Evolutionary conservation across 1,284 basidiomycete species (phyloP), one percentile per base, ranked within the genome.

Genomic region (Microbotryum lychnidis-dioicae): DNA sequence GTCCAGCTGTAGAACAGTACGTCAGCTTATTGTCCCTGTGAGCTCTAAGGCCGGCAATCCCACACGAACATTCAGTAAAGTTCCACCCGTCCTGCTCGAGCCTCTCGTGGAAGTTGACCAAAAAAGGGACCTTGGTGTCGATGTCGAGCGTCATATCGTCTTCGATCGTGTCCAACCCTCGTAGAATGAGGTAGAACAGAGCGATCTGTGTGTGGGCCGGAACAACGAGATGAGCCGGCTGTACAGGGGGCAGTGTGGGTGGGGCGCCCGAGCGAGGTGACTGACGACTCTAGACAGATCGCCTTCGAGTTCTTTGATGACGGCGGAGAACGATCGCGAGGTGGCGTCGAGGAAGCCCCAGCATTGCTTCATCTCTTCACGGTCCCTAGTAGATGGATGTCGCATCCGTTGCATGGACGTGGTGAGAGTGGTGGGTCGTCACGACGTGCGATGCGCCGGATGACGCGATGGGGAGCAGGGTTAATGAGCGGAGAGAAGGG

Each of bases 91-190:
- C 85, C 21, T 86, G 84, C 29, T 88, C 79, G 14, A 90, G 86
- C 69, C 87, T 84, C 71, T 85, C 78, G 78, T 96, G 85, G 77
- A 97, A 94, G 18, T 84, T 77, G 49, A 90, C 84, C 46, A 99
- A 80, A 18, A 97, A 73, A 12, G 89, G 87, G 62, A 94, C 87
- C 75, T 99, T 99, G 69, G 85, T 77, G 14, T 84, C 79, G 75
- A 92, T 87, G 1, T 88, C 81, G 61, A 99, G 83, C 3, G 92
- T 90, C 92, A 97, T 98, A 79, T 99, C 94, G 75, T 98, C 94
- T 76, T 99, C 94, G 64, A 99, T 83, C 14, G 96, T 98, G 77
- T 98, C 96, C 37, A 98, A 79, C 1, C 84, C 94, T 29, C 94
- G 84, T 7, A 99, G 82, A 6, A 94, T 87, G 56, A 99, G 83